These are phyloP conservation scores for Casaregolazyma suthepensis DNA, from an alignment of 1,139 yeast genomes.

Conservation along the genomic window DNA sequence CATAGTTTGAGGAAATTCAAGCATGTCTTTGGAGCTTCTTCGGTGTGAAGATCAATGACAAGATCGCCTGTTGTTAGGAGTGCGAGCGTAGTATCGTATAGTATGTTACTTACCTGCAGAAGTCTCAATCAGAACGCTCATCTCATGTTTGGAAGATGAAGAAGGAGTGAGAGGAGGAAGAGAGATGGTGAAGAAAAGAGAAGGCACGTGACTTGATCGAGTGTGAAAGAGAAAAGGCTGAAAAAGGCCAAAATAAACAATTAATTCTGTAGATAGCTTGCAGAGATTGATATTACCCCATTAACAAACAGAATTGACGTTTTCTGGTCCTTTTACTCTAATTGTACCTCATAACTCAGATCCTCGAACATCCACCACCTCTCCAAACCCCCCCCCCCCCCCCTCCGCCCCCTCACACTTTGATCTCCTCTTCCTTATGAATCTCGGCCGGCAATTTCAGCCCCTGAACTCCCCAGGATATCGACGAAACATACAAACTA, in stretches of 20 bases:
- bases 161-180: background rate
- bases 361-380: too few species aligned
- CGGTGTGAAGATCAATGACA: conserved; percentile 46
- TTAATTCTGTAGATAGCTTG: background rate
- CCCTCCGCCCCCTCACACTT: background rate
- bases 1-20: conserved; percentile 52
- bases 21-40: conserved; percentile 37
- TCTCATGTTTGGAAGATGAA: conserved; percentile 19
- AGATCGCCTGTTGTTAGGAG: conserved; percentile 35
- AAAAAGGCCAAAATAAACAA: background rate
- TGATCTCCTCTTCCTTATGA: conserved; percentile 17
- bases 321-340: background rate
- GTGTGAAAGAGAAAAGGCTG: too few species aligned
- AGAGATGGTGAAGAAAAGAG: background rate
- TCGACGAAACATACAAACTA: conserved; percentile 43
- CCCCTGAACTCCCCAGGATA: conserved; percentile 22
- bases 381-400: background rate
- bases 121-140: conserved; percentile 59
- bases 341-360: background rate
- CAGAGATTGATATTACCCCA: background rate
- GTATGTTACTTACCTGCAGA: conserved; percentile 38
- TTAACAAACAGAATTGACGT: background rate
- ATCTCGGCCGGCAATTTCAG: conserved; percentile 27
- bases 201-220: background rate
- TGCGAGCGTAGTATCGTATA: background rate